Base-by-base conservation (phyloP, 345 rosid species). In the Moricandia moricandioides region DNA sequence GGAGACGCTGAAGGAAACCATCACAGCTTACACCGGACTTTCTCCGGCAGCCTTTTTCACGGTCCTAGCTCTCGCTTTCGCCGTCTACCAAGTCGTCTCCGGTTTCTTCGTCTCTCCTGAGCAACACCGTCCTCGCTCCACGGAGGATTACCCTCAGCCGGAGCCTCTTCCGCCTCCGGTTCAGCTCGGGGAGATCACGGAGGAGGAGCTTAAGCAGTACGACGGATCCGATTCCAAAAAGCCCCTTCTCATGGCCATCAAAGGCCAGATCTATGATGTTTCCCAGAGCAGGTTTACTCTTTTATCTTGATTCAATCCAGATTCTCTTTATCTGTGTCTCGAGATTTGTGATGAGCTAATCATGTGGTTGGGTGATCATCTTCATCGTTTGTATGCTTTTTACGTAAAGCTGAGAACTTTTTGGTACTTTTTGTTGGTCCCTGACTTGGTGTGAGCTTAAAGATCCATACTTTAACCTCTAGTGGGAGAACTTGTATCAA, bases 231-330 rank as follows among this genome's bases (percentile, higher is more conserved):
- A 96, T 84, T 71, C 93, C 14, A 76, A 84, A 74, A 91, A 91
- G 75, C 96, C 99, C 16, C 88, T 96, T 78, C 95, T 96, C 27
- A 92, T 96, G 99, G 99, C 98, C 6, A 92, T 96, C 79, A 92
- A 92, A 81, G 91, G 95, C 39, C 99, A 96, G 97, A 96, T 96
- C 94, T 96, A 96, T 56, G 99, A 96, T 75, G 97, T 96, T 67
- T 87, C 99, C 2, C 96, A 86, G 78, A 91, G 98, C 98, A 92
- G 98, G 98, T 96, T 54, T 24, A 27, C 43, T 39, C 47, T 34
- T 40, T 24, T 47, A 27, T 10, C 24, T 67, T 14, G 0, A 8
- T 16, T 49, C 11, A 54, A 39, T 62, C 21, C 1, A n/a, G 21
- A n/a, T 49, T 24, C 45, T 27, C 6, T 8, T 54, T 55, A 55